Base-by-base conservation (phyloP, 257 asterid species). In the Solanum arcanum region DNA sequence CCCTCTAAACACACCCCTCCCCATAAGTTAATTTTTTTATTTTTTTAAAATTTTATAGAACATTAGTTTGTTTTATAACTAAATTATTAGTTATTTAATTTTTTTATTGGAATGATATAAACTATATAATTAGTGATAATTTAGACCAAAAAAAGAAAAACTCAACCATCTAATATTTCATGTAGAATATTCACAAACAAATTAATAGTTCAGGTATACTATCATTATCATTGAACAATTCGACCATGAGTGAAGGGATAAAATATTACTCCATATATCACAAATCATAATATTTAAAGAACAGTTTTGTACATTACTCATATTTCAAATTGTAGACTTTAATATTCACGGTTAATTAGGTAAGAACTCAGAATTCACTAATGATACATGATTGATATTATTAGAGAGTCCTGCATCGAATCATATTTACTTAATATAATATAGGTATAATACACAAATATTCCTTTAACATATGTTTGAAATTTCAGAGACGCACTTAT, bases 391-490 rank as follows among this genome's bases (percentile, higher is more conserved):
- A 62, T 62, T 10, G 31, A 62, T n/a, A n/a, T 62, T 23, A 25
- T 62, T n/a, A n/a, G 27, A 62, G 31, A 62, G 70, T 62, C 16
- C 7, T 9, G n/a, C 31, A n/a, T n/a, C 5, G 5, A 59, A 59
- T 59, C 3, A 10, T n/a, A 23, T 23, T 23, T 52, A 52, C 62
- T 62, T 23, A 10, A 10, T 21, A 52, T 52, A 23, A 52, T 52
- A 33, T 3, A 33, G 5, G 0, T 0, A 33, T 33, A 33, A 33
- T 33, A 0, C 5, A 33, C 35, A 33, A 33, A 0, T 33, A 3
- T 0, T 1, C 0, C 33, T 1, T 33, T 1, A 33, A 4, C 0
- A 0, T 33, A 33, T 33, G 5, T 1, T 0, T 0, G 5, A 33
- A 33, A 33, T 33, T 1, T 33, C 0, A 33, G 5, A 33, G 5